Conservation (phyloP, 306 rosid genomes). For the Quercus cerris region DNA sequence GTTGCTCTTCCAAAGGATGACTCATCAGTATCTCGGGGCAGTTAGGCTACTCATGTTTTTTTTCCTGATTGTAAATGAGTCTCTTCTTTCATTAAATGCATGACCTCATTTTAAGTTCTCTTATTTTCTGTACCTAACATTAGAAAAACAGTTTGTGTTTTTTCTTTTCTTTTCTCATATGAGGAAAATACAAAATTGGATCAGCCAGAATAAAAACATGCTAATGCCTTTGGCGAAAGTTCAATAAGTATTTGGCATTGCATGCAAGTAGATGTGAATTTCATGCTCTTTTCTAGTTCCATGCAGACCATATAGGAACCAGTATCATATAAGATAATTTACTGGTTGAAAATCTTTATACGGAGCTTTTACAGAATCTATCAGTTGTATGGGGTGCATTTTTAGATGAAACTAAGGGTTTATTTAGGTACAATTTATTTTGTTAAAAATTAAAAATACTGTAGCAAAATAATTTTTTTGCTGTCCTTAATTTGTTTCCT, state of each 20-base stretch:
- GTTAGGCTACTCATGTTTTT: conserved; percentile 21
- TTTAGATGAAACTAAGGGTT: not conserved
- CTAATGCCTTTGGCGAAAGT: conserved; percentile 2
- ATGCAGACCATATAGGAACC: not conserved
- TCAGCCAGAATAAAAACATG: conserved; percentile 2
- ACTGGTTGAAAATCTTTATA: not conserved
- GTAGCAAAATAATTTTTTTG: too few relatives aligned
- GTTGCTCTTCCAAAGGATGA: conserved; percentile 87
- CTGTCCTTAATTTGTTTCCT: accelerated
- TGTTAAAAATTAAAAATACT: too few relatives aligned
- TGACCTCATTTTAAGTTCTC: not conserved
- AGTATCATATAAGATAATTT: not conserved
- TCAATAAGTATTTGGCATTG: not conserved
- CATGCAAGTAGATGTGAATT: not conserved
- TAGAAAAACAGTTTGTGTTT: not conserved
- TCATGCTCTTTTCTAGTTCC: not conserved
- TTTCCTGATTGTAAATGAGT: conserved; percentile 13
- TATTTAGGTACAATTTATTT: accelerated
- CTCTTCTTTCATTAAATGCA: not conserved
- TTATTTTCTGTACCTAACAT: not conserved
- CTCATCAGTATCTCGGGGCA: conserved; percentile 42
- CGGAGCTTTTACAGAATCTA: not conserved
- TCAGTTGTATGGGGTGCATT: not conserved
- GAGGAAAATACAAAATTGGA: not conserved
- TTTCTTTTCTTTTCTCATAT: not conserved